These are phyloP conservation scores for sunflower (Helianthus annuus) DNA, from an alignment of 129 eudicot species.

Conservation along the genomic window DNA sequence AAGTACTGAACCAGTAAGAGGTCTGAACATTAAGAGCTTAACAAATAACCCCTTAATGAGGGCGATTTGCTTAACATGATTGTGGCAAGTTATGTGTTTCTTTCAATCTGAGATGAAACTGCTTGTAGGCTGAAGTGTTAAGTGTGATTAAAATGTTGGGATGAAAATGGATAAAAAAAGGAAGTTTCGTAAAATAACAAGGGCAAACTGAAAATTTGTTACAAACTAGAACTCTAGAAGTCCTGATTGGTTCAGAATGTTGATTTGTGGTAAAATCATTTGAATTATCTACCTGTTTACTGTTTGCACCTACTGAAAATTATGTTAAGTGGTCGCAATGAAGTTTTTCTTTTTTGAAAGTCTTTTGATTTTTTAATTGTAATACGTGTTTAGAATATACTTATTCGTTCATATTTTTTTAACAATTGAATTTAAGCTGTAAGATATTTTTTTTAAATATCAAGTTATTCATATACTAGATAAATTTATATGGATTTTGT, in stretches of 20 bases:
- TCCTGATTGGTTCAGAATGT: neutral
- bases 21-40: no score
- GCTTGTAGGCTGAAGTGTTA: neutral
- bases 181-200: neutral
- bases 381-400: neutral
- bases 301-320: neutral
- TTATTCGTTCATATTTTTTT: no score
- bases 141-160: constrained; percentile 5
- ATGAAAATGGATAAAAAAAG: neutral
- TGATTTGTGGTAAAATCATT: neutral
- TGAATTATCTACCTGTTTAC: neutral
- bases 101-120: neutral
- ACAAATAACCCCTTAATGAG: no score
- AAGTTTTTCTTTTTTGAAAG: neutral
- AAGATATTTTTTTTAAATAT: no score
- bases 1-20: no score
- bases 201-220: neutral
- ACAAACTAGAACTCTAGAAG: neutral
- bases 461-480: no score
- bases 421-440: neutral
- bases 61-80: neutral
- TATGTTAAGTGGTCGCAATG: neutral
- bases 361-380: neutral
- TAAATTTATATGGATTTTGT: no score
- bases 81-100: neutral